Base-by-base conservation (phyloP, 176 grass and related monocot genomes). In the Triticum urartu region DNA sequence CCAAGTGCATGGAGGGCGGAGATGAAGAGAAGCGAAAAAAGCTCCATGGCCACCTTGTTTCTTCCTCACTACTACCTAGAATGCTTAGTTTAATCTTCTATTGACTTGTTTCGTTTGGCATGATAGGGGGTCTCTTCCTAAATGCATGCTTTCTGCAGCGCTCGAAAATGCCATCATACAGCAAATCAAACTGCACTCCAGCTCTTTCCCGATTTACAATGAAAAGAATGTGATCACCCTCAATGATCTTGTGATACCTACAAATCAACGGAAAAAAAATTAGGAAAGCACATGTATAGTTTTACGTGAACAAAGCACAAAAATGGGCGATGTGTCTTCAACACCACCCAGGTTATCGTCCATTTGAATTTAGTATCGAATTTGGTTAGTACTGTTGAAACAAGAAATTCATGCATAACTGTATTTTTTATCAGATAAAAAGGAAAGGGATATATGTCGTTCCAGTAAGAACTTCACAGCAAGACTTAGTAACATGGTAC, bases 201-300 rank as follows among this genome's bases (percentile, higher is more conserved):
- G 94, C 97, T 92, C 97, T 94, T 86, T 96, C 93, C 33, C 97
- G 89, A 72, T 99, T 96, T 77, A 99, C 68, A 77, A 99, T 99
- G 74, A 99, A 98, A 80, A 99, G 85, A 79, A 99, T 92, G 89
- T 99, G 97, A 92, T 99, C 94, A 45, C 92, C 97, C 79, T 96
- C 92, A 22, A 99, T 85, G 45, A 99, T 99, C 80, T 96, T 99
- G 88, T 96, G 94, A 77, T 94, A 94, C 97, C 97, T 96, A 78
- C 56, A 81, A 69, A 84, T 54, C 21, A 64, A 59, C 12, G 25
- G 39, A 42, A 20, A 54, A 1, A 35, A 75, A 64, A 26, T 26
- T 28, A 82, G 25, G 11, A 81, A 56, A 56, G 7, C 42, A 52
- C 12, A 64, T 18, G 74, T 43, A 17, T 52, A 11, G 22, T 63